phyloP scores from a whole-genome alignment of 352 stramenopile genomes.

The Globisporangium abappressorium region DNA sequence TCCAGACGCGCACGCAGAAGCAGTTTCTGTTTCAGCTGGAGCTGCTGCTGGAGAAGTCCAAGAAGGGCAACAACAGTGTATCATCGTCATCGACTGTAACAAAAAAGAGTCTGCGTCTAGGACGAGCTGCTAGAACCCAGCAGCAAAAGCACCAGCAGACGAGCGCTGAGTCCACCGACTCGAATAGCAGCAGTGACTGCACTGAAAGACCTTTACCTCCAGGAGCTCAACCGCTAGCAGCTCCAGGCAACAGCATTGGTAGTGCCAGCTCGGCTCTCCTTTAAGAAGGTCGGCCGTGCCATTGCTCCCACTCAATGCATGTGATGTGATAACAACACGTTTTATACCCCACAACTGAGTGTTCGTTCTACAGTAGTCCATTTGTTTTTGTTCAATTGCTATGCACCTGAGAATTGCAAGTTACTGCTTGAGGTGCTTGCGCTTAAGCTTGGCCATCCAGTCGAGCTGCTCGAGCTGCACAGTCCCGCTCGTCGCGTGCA shows the following conservation, averaged over 20 bases:
- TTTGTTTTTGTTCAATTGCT: background rate
- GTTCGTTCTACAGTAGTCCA: background rate
- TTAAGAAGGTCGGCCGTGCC: background rate
- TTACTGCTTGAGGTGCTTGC: constrained; percentile 49
- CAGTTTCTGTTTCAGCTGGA: constrained; percentile 21
- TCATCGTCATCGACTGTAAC: background rate
- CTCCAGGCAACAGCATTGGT: background rate
- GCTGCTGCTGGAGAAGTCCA: constrained; percentile 12
- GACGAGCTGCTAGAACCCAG: background rate
- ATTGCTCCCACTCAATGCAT: background rate
- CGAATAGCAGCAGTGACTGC: background rate
- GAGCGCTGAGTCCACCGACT: background rate
- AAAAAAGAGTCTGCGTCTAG: background rate
- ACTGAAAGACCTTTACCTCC: background rate
- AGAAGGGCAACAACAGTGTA: background rate
- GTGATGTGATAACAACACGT: background rate
- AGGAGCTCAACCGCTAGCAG: background rate
- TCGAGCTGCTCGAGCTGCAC: constrained; percentile 58
- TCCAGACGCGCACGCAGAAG: constrained; percentile 15
- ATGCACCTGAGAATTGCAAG: too few species aligned
- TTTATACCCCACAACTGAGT: too few species aligned
- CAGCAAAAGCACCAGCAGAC: background rate
- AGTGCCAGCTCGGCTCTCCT: background rate
- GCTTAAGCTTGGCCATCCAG: constrained; percentile 83
- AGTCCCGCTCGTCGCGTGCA: constrained; percentile 39